These are phyloP conservation scores for Komagataella pseudopastoris DNA, from an alignment of 805 yeast genomes.

Conservation along the genomic window DNA sequence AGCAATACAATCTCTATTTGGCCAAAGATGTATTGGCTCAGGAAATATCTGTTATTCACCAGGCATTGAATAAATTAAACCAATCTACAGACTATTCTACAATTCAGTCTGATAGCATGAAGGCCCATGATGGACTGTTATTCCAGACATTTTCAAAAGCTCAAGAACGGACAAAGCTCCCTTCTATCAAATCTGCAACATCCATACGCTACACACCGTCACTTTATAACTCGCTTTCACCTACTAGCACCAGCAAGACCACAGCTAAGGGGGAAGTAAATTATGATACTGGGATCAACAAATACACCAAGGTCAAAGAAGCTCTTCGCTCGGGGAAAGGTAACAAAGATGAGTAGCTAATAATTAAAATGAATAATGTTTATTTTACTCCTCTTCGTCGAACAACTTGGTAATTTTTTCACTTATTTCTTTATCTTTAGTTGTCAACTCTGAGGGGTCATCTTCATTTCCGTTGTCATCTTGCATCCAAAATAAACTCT, in stretches of 20 bases:
- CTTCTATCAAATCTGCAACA: background rate
- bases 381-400: slow-evolving; percentile 18
- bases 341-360: background rate
- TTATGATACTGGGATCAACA: background rate
- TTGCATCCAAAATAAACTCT: slow-evolving; percentile 63
- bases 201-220: background rate
- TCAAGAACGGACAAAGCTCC: background rate
- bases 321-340: background rate
- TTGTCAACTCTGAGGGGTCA: slow-evolving; percentile 39
- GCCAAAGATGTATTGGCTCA: background rate
- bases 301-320: background rate
- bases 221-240: background rate
- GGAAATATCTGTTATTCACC: background rate
- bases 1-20: background rate
- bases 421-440: slow-evolving; percentile 37
- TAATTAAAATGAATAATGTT: background rate
- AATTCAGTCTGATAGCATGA: background rate
- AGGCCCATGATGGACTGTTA: background rate
- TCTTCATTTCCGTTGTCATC: slow-evolving; percentile 54
- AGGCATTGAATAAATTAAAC: background rate
- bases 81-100: background rate
- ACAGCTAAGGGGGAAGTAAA: background rate
- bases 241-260: background rate
- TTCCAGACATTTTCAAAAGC: background rate
- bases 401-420: slow-evolving; percentile 34